Conservation (phyloP, 1,284 basidiomycete genomes). For the Cryptococcus sp. region DNA sequence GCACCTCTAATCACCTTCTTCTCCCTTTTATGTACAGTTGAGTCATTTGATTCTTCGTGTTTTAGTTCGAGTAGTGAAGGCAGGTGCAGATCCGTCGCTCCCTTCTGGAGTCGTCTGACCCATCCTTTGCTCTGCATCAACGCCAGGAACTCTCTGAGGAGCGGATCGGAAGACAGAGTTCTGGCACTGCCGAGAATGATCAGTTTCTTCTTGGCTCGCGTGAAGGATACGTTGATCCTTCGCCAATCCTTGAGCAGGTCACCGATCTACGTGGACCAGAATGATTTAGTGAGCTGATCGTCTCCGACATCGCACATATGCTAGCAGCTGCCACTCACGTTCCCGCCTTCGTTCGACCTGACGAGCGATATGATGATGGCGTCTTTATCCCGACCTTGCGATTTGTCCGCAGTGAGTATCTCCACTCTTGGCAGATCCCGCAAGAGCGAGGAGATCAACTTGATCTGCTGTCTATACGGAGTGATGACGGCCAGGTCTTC, state of each 20-base stretch:
- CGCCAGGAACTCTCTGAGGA: constrained; percentile 71
- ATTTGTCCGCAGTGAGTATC: constrained; percentile 89
- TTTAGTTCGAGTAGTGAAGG: too few relatives aligned
- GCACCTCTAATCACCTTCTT: constrained; percentile 21
- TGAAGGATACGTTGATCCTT: constrained; percentile 94
- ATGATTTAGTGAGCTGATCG: not conserved
- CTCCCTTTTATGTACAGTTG: constrained; percentile 3
- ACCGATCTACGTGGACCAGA: constrained; percentile 67
- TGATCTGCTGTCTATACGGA: constrained; percentile 92
- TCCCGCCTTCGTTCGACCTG: constrained; percentile 72
- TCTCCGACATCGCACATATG: not conserved
- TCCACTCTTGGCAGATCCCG: constrained; percentile 62
- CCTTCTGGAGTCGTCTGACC: constrained; percentile 63
- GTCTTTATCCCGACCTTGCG: constrained; percentile 95
- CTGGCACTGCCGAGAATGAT: constrained; percentile 82
- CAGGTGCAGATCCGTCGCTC: constrained; percentile 56
- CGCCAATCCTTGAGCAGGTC: constrained; percentile 94
- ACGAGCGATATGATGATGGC: constrained; percentile 93
- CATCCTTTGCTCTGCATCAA: constrained; percentile 71
- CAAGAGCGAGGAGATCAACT: constrained; percentile 69
- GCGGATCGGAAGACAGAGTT: constrained; percentile 63
- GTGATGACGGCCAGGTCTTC: constrained; percentile 85
- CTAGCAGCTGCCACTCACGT: constrained; percentile 58
- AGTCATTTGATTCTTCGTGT: not conserved
- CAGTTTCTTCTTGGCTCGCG: constrained; percentile 84